Base-by-base conservation (phyloP, 75 land plant genomes). In the Selaginella tamariscina region DNA sequence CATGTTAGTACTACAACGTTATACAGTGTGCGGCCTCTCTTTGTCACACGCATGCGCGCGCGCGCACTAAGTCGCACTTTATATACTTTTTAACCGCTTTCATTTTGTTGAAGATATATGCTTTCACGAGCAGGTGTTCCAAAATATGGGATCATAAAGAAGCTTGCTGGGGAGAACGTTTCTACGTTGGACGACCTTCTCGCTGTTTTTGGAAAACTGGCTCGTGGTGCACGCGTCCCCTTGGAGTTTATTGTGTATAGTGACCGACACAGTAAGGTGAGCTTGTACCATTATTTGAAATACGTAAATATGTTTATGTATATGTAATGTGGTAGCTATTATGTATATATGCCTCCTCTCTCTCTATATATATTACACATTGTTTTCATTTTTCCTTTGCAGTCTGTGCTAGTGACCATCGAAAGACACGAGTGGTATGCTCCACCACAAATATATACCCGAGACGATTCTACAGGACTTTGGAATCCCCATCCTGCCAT, bases 381-480 rank as follows among this genome's bases (percentile, higher is more conserved):
- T 15, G 11, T 39, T 5, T 15, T 39, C 49, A 15, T 39, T 15
- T 39, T 5, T 39, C 15, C 15, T 39, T 15, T 81, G 72, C 84
- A 88, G 95, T 92, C 97, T 56, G 97, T 92, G 27, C 71, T 92
- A 65, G 95, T 92, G 9, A 92, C 97, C 9, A 71, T 92, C 72
- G 97, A 92, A 68, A 74, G 95, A 22, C 95, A 92, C 77, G 97
- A 92, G 73, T 92, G 95, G 97, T 92, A 92, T 82, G 87, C 97
- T 30, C 71, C 79, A 21, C 95, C 97, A 5, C 87, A 78, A 33
- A 69, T 91, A 29, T 92, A 86, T 55, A 81, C 80, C 31, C 89
- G 97, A 27, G 73, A 89, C 75, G 97, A 89, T 72, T 66, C 71
- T 64, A 75, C 85, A 29, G 97, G 97, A 31, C 49, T 88, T 5